A percentile compares a stretch with the other conserved stretches of the same genome.
These are phyloP conservation scores for Bipolaris zeicola DNA, from an alignment of 2,329 filamentous ascomycete genomes.

Conservation along the genomic window DNA sequence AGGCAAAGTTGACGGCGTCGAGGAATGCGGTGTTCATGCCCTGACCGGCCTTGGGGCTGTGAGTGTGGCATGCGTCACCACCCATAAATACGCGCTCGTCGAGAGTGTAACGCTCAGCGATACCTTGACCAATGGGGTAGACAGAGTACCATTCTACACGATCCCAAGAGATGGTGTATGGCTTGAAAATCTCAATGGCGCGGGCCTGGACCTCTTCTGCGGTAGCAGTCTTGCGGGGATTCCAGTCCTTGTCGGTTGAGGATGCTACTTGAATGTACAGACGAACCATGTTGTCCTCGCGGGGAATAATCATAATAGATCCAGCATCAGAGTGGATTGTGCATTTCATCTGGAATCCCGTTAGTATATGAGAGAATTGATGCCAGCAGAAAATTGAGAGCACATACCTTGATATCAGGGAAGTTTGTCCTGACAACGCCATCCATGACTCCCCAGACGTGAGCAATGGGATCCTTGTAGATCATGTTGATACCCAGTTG, in stretches of 20 bases:
- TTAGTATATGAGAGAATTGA: slow-evolving; percentile 11
- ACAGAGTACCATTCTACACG: slow-evolving; percentile 70
- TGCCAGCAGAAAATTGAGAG: background rate
- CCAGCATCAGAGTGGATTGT: slow-evolving; percentile 69
- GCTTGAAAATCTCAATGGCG: slow-evolving; percentile 64
- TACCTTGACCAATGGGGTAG: slow-evolving; percentile 69
- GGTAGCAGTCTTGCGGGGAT: slow-evolving; percentile 65
- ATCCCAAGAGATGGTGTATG: slow-evolving; percentile 67
- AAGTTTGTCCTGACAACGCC: slow-evolving; percentile 68
- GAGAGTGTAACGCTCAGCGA: slow-evolving; percentile 67
- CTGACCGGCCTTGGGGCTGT: slow-evolving; percentile 67
- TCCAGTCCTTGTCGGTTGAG: slow-evolving; percentile 65
- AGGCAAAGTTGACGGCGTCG: slow-evolving; percentile 83
- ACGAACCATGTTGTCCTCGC: slow-evolving; percentile 61
- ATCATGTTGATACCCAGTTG: slow-evolving; percentile 69
- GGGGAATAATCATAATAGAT: slow-evolving; percentile 67
- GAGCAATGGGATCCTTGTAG: slow-evolving; percentile 67
- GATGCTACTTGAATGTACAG: slow-evolving; percentile 66
- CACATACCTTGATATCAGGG: slow-evolving; percentile 63
- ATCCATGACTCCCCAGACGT: slow-evolving; percentile 72
- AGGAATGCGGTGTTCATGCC: slow-evolving; percentile 67
- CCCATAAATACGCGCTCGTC: slow-evolving; percentile 71
- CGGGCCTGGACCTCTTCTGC: slow-evolving; percentile 63
- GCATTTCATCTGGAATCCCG: slow-evolving; percentile 62
- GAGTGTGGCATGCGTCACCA: slow-evolving; percentile 68